A percentile compares a stretch with the other conserved stretches of the same genome.
These are phyloP conservation scores for Venturia oleaginea DNA, from an alignment of 2,329 filamentous ascomycete species.

Conservation along the genomic window DNA sequence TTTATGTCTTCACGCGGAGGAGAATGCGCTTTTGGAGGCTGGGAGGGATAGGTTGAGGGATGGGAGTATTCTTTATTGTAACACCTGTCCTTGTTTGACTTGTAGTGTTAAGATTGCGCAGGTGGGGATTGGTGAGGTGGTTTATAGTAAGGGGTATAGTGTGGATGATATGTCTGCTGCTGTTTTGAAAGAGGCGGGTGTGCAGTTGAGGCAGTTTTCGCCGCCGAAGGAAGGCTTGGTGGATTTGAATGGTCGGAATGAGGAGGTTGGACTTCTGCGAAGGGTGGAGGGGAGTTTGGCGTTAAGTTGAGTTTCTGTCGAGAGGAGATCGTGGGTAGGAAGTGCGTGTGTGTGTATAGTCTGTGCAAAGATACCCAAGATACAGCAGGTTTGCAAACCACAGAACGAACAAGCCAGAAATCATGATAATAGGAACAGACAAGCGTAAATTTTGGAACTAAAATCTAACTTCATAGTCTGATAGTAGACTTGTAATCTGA, in stretches of 20 bases:
- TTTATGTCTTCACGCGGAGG: constrained; percentile 94
- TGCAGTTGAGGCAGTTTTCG: constrained; percentile 77
- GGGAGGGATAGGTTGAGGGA: constrained; percentile 82
- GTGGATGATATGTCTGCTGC: constrained; percentile 61
- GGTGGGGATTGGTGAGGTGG: constrained; percentile 90
- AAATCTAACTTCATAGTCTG: too few species aligned
- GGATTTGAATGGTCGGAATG: background rate
- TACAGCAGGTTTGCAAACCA: background rate
- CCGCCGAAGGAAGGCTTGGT: constrained; percentile 32
- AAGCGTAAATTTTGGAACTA: too few species aligned
- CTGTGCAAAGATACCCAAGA: background rate
- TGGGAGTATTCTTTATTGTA: constrained; percentile 79
- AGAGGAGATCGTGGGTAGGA: background rate
- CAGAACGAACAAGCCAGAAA: background rate
- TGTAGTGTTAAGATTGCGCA: constrained; percentile 98
- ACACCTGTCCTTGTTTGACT: constrained; percentile 93
- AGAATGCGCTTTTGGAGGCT: constrained; percentile 92
- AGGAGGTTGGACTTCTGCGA: background rate
- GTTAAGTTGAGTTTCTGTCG: background rate
- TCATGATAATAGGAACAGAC: too few species aligned
- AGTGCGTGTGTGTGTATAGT: background rate
- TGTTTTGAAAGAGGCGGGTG: constrained; percentile 75
- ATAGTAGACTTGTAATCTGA: too few species aligned
- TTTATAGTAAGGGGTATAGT: constrained; percentile 88
- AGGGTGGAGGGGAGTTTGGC: background rate